Conservation (phyloP, 495 filamentous ascomycete species). For the Amphirosellinia nigrospora region DNA sequence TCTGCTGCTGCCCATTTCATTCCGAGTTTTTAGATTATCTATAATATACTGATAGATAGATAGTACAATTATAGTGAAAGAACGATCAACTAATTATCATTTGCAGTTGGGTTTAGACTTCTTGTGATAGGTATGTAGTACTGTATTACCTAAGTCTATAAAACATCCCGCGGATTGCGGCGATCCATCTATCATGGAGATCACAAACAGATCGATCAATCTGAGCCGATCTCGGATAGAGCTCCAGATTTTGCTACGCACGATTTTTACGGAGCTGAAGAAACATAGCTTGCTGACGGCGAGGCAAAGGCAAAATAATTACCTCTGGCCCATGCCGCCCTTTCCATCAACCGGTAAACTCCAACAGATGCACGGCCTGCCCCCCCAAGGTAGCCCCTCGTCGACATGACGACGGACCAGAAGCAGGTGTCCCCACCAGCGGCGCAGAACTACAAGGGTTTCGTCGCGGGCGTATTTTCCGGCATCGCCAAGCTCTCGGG, state of each 20-base stretch:
- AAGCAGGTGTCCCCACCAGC: slow-evolving; percentile 36
- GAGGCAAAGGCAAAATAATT: background rate
- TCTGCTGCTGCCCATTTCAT: no score
- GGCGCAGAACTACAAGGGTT: slow-evolving; percentile 77
- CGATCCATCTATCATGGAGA: background rate
- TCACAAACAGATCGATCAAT: background rate
- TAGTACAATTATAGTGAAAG: background rate
- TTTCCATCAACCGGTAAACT: background rate
- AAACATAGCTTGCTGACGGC: background rate
- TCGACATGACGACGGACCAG: slow-evolving; percentile 37
- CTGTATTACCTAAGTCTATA: background rate
- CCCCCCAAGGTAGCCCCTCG: background rate
- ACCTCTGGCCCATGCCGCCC: background rate
- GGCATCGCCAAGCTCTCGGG: slow-evolving; percentile 90
- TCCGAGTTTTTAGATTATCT: no score
- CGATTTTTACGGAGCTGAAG: background rate
- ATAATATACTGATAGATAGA: no score
- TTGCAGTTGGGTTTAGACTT: background rate
- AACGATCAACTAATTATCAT: background rate
- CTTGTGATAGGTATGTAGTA: background rate
- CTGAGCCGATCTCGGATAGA: slow-evolving; percentile 7
- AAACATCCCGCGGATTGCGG: background rate
- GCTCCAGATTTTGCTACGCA: slow-evolving; percentile 4
- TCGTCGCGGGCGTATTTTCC: slow-evolving; percentile 92
- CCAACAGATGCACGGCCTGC: background rate